Evolutionary conservation across 2,329 filamentous ascomycete species (phyloP).

Genomic region (Ceratocystis ficicola): DNA sequence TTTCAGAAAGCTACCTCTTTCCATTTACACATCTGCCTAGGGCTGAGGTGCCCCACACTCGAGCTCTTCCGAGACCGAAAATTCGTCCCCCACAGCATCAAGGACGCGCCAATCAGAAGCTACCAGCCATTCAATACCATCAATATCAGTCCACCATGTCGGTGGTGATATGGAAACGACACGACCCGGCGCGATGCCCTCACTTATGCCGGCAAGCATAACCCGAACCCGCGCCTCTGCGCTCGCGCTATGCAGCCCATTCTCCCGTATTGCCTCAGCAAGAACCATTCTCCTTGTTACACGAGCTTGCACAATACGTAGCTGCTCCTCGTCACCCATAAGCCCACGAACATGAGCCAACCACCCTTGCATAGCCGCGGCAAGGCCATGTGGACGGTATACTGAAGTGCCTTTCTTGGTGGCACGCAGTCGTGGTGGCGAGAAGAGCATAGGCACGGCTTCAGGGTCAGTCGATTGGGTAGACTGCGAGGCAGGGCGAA

Average conservation of each 20-base stretch:
- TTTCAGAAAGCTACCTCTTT: background rate
- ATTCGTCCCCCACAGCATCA: background rate
- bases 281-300: background rate
- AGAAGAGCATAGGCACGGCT: constrained; percentile 28
- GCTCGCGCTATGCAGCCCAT: background rate
- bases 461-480: constrained; percentile 18
- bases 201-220: constrained; percentile 1
- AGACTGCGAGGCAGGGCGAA: constrained; percentile 27
- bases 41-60: background rate
- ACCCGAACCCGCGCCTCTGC: background rate
- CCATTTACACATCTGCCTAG: background rate
- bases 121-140: constrained; percentile 12
- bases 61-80: background rate
- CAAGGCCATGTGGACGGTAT: constrained; percentile 32
- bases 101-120: constrained; percentile 15
- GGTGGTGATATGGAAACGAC: constrained; percentile 1
- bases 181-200: constrained; percentile 6
- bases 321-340: constrained; percentile 12
- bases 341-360: constrained; percentile 30
- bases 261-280: constrained; percentile 1
- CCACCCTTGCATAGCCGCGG: constrained; percentile 33
- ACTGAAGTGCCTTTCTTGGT: background rate
- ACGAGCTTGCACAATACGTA: constrained; percentile 2
- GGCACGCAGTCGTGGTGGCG: constrained; percentile 22
- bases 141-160: constrained; percentile 13